phyloP scores from a whole-genome alignment of 129 eudicot species.

The Saposhnikovia divaricata region DNA sequence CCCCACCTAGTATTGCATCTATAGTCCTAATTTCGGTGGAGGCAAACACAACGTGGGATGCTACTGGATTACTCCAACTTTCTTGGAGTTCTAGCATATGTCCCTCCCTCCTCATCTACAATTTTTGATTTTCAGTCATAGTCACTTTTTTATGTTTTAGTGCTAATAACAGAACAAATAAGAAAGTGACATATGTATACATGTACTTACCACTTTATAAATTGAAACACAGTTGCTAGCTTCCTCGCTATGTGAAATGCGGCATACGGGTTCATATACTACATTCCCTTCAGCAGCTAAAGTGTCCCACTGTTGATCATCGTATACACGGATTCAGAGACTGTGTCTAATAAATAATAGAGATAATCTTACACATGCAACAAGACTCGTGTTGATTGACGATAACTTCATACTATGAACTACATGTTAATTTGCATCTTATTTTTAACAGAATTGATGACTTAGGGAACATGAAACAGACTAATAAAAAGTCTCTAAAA shows the following conservation, averaged over 20 bases:
- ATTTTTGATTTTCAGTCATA: too few relatives aligned
- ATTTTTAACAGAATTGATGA: too few relatives aligned
- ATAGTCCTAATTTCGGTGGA: neutral
- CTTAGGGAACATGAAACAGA: too few relatives aligned
- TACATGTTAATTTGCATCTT: too few relatives aligned
- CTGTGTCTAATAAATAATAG: too few relatives aligned
- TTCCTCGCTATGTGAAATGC: neutral
- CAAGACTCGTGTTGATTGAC: too few relatives aligned
- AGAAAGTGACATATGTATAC: too few relatives aligned
- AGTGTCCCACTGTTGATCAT: conserved; percentile 5
- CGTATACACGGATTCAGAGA: too few relatives aligned
- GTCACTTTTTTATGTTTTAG: neutral
- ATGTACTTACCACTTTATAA: neutral
- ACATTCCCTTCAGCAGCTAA: neutral
- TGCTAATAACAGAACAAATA: too few relatives aligned
- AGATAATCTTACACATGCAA: too few relatives aligned
- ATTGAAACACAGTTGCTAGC: neutral
- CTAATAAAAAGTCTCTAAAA: too few relatives aligned
- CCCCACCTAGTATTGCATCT: neutral
- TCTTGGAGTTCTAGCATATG: neutral
- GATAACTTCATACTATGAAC: too few relatives aligned
- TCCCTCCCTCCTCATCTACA: neutral
- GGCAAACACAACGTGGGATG: conserved; percentile 1
- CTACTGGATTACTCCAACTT: conserved; percentile 9
- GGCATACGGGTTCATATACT: neutral